Conservation (phyloP, 2,329 filamentous ascomycete genomes). For the Colletotrichum gigasporum region DNA sequence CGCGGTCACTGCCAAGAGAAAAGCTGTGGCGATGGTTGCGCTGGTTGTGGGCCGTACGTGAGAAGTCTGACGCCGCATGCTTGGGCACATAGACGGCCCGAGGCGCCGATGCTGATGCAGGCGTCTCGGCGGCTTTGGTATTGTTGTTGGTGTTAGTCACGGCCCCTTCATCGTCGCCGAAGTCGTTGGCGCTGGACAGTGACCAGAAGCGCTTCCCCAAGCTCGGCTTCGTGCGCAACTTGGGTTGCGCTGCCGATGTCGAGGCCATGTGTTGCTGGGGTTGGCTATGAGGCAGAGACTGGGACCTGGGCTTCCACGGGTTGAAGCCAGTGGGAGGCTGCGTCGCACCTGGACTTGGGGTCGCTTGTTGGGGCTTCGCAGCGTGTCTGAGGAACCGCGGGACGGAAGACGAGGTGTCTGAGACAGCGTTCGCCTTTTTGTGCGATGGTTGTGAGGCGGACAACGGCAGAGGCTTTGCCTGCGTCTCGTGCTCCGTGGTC, state of each 20-base stretch:
- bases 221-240: constrained; percentile 21
- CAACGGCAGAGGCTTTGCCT: constrained; percentile 1
- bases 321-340: background rate
- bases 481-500: background rate
- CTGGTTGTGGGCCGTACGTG: constrained; percentile 33
- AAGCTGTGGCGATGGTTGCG: constrained; percentile 27
- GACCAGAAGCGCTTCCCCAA: constrained; percentile 33
- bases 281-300: background rate
- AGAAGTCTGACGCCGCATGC: constrained; percentile 43
- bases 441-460: constrained; percentile 9
- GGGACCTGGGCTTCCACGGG: background rate
- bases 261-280: background rate
- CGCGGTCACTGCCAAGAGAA: background rate
- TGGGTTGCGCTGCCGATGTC: constrained; percentile 4
- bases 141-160: background rate
- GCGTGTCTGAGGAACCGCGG: constrained; percentile 20
- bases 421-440: background rate
- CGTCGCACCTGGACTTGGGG: background rate
- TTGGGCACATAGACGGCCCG: constrained; percentile 37
- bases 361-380: background rate
- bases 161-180: constrained; percentile 12
- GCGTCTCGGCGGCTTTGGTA: background rate
- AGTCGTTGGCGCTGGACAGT: constrained; percentile 24
- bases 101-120: background rate
- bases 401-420: background rate